These are phyloP conservation scores for Exidia glandulosa DNA, from an alignment of 768 basidiomycete genomes.

Conservation along the genomic window DNA sequence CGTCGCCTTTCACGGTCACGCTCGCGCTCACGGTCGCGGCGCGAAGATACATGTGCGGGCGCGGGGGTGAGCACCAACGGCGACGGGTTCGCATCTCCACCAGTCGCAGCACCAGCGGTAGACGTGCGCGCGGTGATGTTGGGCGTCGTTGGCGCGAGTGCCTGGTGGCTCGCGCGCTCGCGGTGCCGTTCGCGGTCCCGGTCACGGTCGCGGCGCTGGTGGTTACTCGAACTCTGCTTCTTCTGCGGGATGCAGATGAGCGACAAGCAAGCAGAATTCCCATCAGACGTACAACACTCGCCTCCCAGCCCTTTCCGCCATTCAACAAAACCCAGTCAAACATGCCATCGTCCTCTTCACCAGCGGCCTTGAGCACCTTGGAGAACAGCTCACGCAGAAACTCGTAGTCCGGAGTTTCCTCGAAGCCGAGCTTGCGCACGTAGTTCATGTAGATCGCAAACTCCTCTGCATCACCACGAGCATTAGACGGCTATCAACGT, in stretches of 20 bases:
- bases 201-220: constrained; percentile 18
- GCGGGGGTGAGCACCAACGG: not conserved
- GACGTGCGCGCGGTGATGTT: not conserved
- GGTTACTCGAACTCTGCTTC: constrained; percentile 27
- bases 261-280: no score
- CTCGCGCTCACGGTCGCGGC: not conserved
- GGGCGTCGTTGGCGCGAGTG: not conserved
- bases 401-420: constrained; percentile 95
- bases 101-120: not conserved
- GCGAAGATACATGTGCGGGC: not conserved
- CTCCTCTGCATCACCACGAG: constrained; percentile 72
- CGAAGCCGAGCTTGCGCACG: constrained; percentile 95
- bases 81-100: not conserved
- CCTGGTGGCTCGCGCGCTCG: constrained; percentile 23
- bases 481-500: constrained; percentile 1
- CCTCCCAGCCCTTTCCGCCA: constrained; percentile 93
- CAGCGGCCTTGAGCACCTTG: constrained; percentile 79
- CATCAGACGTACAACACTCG: constrained; percentile 50
- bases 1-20: not conserved
- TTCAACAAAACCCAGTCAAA: constrained; percentile 98
- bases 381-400: constrained; percentile 91
- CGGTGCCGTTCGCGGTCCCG: constrained; percentile 2
- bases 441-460: constrained; percentile 99
- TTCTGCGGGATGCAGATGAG: constrained; percentile 23
- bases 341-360: constrained; percentile 82